Conservation (phyloP, 768 basidiomycete genomes). For the Trametes cubensis region DNA sequence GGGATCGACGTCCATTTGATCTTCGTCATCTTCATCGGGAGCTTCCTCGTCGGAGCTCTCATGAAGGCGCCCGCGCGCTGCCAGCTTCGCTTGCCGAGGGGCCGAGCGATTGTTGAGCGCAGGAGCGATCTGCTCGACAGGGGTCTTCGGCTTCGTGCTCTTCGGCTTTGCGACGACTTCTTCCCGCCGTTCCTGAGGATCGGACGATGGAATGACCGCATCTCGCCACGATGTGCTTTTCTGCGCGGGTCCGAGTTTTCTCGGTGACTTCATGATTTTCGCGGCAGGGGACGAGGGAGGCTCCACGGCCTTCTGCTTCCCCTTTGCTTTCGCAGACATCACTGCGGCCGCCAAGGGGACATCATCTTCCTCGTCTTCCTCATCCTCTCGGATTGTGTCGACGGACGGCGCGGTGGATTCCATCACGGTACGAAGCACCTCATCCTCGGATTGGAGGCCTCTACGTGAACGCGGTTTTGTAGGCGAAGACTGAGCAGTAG, state of each 20-base stretch:
- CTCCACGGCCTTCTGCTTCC: conserved; percentile 14
- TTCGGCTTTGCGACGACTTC: conserved; percentile 16
- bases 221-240: conserved; percentile 18
- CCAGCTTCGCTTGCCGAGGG: conserved; percentile 15
- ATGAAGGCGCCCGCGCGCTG: conserved; percentile 5
- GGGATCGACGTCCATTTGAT: conserved; percentile 26
- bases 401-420: not conserved
- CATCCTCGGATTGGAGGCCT: conserved; percentile 14
- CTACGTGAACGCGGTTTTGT: not conserved
- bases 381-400: not conserved
- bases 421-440: conserved; percentile 10
- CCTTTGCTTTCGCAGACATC: conserved; percentile 31
- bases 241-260: conserved; percentile 18
- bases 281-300: not conserved
- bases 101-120: conserved; percentile 3
- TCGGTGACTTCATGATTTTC: conserved; percentile 6
- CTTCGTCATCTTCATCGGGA: conserved; percentile 40
- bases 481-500: not conserved
- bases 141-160: conserved; percentile 15
- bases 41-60: conserved; percentile 33
- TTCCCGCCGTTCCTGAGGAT: conserved; percentile 53
- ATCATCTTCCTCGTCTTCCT: conserved; percentile 38
- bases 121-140: not conserved
- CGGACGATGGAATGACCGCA: conserved; percentile 57
- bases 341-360: conserved; percentile 45